Base-by-base conservation (phyloP, 1,284 basidiomycete species). In the Mycena citricolor region DNA sequence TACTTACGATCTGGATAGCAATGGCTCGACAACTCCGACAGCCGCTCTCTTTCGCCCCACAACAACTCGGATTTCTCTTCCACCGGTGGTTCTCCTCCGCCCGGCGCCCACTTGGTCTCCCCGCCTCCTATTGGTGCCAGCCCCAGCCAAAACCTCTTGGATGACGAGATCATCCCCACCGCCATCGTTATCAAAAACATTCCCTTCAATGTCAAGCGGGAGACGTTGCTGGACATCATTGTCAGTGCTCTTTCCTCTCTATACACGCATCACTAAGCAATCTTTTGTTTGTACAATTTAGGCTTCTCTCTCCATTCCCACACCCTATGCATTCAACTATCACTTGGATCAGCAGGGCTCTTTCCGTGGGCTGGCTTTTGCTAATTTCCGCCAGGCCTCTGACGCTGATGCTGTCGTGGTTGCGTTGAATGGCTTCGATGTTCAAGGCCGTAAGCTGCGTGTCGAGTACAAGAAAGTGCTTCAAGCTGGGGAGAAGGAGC, bases 171-270 rank as follows among this genome's bases (percentile, higher is more conserved):
- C 64, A 99, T 99, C 67, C 95, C 95, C 42, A 99, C 95, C 13
- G 95, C 97, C 43, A 98, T 99, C 61, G 95, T 99, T 61, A 97
- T 99, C 70, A 99, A 99, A 80, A 98, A 98, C 76, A 99, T 98
- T 69, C 95, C 94, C 49, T 98, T 99, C 74, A 94, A 93, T 59
- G 92, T 98, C 57, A 92, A 94, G 70, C 85, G 90, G 61, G 94
- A 99, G 70, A 93, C 93, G 46, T 79, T 99, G 50, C 83, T 99
- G 58, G 86, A 89, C 70, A 94, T 98, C 64, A 99, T 99, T 66
- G 92, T 94, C 55, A 54, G 86, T n/a, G n/a, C n/a, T 78, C 37
- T 35, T 53, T 50, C 38, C 29, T 37, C 43, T 54, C 47, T 38
- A 28, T 24, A 22, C 19, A n/a, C n/a, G n/a, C n/a, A n/a, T n/a